A percentile compares a stretch with the other conserved stretches of the same genome.
These are phyloP conservation scores for Saccharomyces uvarum DNA, from an alignment of 1,139 yeast genomes.

Conservation along the genomic window DNA sequence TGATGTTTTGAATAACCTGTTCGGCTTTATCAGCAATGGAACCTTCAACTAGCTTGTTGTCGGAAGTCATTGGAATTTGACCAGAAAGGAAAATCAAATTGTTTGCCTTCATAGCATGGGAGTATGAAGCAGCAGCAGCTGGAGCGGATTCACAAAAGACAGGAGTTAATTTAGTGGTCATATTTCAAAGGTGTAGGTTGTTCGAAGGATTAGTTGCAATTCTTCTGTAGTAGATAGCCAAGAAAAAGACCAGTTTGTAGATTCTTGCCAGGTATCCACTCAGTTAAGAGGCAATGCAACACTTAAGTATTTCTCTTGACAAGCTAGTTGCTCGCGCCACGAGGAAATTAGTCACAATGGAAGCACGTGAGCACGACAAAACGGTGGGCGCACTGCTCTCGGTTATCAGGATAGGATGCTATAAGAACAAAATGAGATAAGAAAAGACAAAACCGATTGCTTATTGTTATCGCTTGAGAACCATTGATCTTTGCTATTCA, in stretches of 20 bases:
- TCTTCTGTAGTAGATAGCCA: not conserved
- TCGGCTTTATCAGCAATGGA: conserved; percentile 75
- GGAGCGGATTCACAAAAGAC: conserved; percentile 69
- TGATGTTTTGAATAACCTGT: conserved; percentile 72
- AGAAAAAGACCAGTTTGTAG: not conserved
- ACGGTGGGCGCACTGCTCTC: not conserved
- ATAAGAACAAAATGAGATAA: not conserved
- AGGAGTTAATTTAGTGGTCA: conserved; percentile 23
- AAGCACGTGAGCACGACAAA: not conserved
- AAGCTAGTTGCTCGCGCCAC: not conserved
- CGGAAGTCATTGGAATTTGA: conserved; percentile 85
- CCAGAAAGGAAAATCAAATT: conserved; percentile 89
- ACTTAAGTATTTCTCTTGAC: not conserved
- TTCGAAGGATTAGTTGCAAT: not conserved
- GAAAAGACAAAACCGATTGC: not conserved
- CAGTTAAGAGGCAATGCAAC: not conserved
- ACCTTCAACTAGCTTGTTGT: conserved; percentile 70
- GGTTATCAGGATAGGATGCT: not conserved
- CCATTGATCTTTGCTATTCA: not conserved
- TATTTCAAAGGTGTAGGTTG: not conserved
- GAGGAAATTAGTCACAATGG: not conserved
- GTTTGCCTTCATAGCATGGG: conserved; percentile 85
- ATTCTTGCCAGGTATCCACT: not conserved
- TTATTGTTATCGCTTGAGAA: not conserved
- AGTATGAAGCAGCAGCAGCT: conserved; percentile 91